A percentile compares a stretch with the other conserved stretches of the same genome.
Conservation (phyloP, 352 stramenopile genomes). For the Globisporangium spiculum region DNA sequence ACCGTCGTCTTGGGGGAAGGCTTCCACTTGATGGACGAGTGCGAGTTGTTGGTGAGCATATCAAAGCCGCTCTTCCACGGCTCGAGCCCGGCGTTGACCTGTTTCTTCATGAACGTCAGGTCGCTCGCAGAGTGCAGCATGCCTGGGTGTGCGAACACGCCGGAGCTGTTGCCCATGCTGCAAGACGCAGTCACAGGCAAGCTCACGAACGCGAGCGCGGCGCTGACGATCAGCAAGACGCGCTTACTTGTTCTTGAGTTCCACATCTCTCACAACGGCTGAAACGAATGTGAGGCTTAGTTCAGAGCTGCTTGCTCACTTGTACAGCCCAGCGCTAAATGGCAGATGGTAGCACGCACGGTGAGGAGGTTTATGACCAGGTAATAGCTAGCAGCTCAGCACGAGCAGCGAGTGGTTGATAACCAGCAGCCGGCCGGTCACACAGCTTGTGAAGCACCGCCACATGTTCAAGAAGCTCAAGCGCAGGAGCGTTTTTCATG, state of each 20-base stretch:
- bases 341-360: not conserved
- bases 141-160: constrained; percentile 16
- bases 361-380: not conserved
- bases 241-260: not conserved
- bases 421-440: not conserved
- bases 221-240: not conserved
- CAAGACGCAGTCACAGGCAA: constrained; percentile 7
- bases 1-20: constrained; percentile 10
- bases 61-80: constrained; percentile 22
- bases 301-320: not conserved
- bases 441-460: not conserved
- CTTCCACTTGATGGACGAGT: constrained; percentile 14
- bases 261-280: not conserved
- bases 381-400: not conserved
- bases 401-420: not conserved
- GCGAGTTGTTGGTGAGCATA: constrained; percentile 19
- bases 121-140: constrained; percentile 20
- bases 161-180: constrained; percentile 7
- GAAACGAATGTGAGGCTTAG: not conserved
- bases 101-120: constrained; percentile 17
- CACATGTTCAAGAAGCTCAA: not conserved
- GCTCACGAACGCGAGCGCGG: constrained; percentile 1
- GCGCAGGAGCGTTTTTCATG: not conserved
- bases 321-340: not conserved
- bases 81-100: constrained; percentile 16